Base-by-base conservation (phyloP, 352 stramenopile genomes). In the Globisporangium nodosum region DNA sequence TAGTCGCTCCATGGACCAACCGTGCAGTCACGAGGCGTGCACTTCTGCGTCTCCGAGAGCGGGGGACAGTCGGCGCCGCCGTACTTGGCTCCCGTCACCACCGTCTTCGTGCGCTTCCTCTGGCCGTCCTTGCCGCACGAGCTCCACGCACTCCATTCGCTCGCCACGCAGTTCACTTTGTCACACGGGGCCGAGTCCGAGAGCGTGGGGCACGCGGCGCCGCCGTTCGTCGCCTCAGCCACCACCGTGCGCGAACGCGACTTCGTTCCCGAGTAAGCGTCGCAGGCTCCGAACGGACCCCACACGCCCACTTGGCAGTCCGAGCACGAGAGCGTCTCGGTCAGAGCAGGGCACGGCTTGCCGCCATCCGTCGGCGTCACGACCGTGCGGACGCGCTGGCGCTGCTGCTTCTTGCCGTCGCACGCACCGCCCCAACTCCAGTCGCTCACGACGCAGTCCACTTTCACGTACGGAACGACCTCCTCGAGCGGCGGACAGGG, bases 151-250 rank as follows among this genome's bases (percentile, higher is more conserved):
- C 63, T 70, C 75, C 78, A 90, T 2, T 71, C 68, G 42, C 75
- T 73, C 24, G 87, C 70, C 13, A 78, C 73, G 24, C 80, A 90
- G 58, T 90, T 69, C 2, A 81, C 66, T 33, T 76, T 77, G 37
- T 75, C 68, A 40, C 70, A 78, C n/a, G 60, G 35, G 0, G 54
- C 54, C 0, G 45, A 63, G n/a, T 76, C 67, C 0, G 62, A 69
- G 8, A 87, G 65, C 0, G 30, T 48, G 48, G 58, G 67, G 21
- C 79, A 90, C 18, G 65, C 65, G 0, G 60, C 54, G 1, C 78
- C 77, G 6, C 74, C 77, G 52, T 78, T 77, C 3, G 52, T 49
- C 9, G 74, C 52, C 0, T 69, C 51, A 0, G 52, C 63, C 3
- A 60, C 47, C 27, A 87, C 69, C 4, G 52, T 53, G 5, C 75